phyloP scores from a whole-genome alignment of 2,329 filamentous ascomycete species.

The Monilinia fructicola region DNA sequence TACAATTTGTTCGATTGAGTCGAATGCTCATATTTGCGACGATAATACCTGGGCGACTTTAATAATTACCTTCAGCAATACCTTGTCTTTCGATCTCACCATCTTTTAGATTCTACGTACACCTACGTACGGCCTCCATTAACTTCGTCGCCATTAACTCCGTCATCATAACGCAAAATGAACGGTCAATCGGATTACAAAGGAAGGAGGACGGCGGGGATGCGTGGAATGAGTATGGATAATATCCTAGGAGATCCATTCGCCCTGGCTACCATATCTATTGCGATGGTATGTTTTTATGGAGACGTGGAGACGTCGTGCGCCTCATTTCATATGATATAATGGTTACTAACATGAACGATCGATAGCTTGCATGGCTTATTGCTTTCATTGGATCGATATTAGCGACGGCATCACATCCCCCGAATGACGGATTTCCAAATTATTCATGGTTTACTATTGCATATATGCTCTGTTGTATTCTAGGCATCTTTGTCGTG shows the following conservation, averaged over 20 bases:
- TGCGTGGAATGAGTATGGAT: conserved; percentile 67
- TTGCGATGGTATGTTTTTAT: conserved; percentile 68
- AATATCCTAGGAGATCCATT: conserved; percentile 97
- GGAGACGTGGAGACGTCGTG: conserved; percentile 12
- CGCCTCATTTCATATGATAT: neutral
- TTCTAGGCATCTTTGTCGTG: conserved; percentile 75
- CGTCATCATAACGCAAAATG: conserved; percentile 79
- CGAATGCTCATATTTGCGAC: conserved; percentile 21
- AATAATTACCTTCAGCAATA: conserved; percentile 12
- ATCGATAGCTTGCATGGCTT: conserved; percentile 80
- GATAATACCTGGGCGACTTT: conserved; percentile 11
- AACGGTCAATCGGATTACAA: conserved; percentile 63
- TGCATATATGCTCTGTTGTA: conserved; percentile 81
- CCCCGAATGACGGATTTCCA: conserved; percentile 59
- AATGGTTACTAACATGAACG: conserved; percentile 16
- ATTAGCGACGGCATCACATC: conserved; percentile 58
- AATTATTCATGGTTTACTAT: conserved; percentile 92
- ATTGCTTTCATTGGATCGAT: conserved; percentile 88
- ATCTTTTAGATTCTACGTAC: neutral
- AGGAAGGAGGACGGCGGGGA: conserved; percentile 50
- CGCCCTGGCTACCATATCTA: conserved; percentile 89
- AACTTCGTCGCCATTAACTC: conserved; percentile 69
- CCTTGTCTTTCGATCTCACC: neutral
- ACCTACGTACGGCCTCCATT: conserved; percentile 78
- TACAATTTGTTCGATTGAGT: conserved; percentile 14